A percentile compares a stretch with the other conserved stretches of the same genome.
Conservation (phyloP, 163 green algal species). For the Chloroidium sp. region DNA sequence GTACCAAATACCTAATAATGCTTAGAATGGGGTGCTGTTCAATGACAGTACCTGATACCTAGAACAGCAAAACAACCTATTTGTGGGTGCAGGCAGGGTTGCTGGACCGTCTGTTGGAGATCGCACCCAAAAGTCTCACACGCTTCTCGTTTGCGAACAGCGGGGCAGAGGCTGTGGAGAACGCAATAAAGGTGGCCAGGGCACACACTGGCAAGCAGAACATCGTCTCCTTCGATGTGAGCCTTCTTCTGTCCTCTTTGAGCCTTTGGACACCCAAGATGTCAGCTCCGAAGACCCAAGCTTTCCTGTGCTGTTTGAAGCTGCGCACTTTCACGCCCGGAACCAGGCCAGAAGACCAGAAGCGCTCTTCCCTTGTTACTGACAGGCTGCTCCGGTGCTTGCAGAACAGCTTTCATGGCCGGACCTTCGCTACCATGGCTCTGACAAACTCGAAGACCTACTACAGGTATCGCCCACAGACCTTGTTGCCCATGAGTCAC, state of each 20-base stretch:
- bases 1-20: too few species aligned
- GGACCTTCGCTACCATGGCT: conserved; percentile 70
- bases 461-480: conserved; percentile 22
- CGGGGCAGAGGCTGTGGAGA: conserved; percentile 79
- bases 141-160: conserved; percentile 69
- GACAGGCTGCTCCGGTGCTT: not conserved
- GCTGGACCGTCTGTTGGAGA: conserved; percentile 43
- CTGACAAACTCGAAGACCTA: conserved; percentile 72
- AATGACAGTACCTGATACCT: too few species aligned
- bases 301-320: too few species aligned
- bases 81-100: conserved; percentile 35
- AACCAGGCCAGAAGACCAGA: not conserved
- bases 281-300: too few species aligned
- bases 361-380: not conserved
- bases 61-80: not conserved
- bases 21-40: too few species aligned
- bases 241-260: too few species aligned
- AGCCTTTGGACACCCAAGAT: too few species aligned
- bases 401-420: conserved; percentile 70
- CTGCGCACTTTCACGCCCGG: too few species aligned
- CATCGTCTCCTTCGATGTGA: conserved; percentile 74
- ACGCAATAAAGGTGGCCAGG: conserved; percentile 78
- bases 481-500: not conserved
- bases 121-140: conserved; percentile 50
- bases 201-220: conserved; percentile 55